phyloP scores from a whole-genome alignment of 805 yeast species.

The Candida jianshihensis region DNA sequence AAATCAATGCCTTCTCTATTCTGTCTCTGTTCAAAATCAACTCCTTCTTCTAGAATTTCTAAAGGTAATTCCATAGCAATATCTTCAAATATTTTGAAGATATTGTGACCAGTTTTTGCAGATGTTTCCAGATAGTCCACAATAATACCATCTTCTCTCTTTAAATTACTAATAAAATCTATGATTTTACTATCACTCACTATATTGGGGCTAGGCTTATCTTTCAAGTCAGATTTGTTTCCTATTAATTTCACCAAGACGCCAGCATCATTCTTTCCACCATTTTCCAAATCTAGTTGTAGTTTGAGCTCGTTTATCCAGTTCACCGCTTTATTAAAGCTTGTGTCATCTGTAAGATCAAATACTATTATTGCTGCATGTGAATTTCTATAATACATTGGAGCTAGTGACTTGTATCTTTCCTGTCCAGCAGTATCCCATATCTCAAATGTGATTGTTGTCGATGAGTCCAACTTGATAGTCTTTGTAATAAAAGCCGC shows the following conservation, averaged over 20 bases:
- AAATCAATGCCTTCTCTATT: conserved; percentile 24
- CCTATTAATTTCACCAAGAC: conserved; percentile 85
- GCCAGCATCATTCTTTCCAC: conserved; percentile 43
- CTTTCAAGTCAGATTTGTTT: conserved; percentile 63
- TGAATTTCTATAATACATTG: conserved; percentile 77
- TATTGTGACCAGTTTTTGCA: conserved; percentile 66
- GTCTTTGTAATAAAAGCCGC: conserved; percentile 94
- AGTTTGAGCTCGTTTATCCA: conserved; percentile 92
- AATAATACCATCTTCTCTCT: conserved; percentile 23
- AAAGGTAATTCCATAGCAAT: conserved; percentile 43
- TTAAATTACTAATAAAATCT: conserved; percentile 24
- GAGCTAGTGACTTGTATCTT: conserved; percentile 74
- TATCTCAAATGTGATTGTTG: conserved; percentile 41
- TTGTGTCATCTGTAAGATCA: conserved; percentile 65
- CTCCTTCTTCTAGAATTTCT: no score
- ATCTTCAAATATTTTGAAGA: conserved; percentile 34
- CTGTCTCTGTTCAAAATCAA: conserved; percentile 7
- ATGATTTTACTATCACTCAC: conserved; percentile 22
- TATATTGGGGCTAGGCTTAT: conserved; percentile 9
- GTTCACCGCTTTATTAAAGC: conserved; percentile 70
- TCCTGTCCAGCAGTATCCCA: conserved; percentile 97
- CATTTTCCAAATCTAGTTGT: conserved; percentile 30
- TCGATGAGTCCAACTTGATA: conserved; percentile 37
- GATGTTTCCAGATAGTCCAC: conserved; percentile 19
- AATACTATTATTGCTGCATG: conserved; percentile 84